Percentiles rank a stretch among this genome's conserved stretches.
phyloP scores from a whole-genome alignment of 441 rosid species.

The Flueggea neowawraea region DNA sequence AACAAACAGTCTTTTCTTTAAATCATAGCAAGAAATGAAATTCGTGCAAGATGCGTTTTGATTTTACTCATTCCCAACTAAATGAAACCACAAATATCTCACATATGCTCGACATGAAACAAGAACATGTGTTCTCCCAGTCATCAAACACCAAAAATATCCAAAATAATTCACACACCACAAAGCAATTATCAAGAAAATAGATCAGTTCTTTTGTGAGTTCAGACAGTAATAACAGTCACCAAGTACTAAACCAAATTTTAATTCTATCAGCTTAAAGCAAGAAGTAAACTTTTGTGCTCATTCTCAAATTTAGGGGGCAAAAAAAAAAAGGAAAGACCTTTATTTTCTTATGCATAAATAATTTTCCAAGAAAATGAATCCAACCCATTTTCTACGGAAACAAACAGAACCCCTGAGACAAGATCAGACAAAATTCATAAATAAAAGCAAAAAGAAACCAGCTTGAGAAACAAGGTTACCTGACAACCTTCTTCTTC shows the following conservation, averaged over 20 bases:
- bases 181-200: background rate
- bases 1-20: background rate
- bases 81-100: background rate
- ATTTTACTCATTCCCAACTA: background rate
- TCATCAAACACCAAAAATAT: background rate
- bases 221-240: background rate
- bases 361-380: background rate
- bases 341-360: background rate
- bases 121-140: background rate
- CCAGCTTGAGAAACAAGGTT: constrained; percentile 4
- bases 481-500: constrained; percentile 72
- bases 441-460: background rate
- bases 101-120: too few relatives aligned
- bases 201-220: background rate
- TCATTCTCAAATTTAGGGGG: background rate
- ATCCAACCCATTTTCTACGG: background rate
- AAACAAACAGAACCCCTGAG: constrained; percentile 5
- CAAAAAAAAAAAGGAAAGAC: background rate
- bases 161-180: background rate
- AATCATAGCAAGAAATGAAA: background rate
- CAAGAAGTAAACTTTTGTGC: background rate
- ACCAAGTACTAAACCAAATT: background rate
- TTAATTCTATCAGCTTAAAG: too few relatives aligned
- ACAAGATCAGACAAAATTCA: constrained; percentile 7
- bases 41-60: background rate